Conservation (phyloP, 306 rosid species). For the Trifolium pratense region DNA sequence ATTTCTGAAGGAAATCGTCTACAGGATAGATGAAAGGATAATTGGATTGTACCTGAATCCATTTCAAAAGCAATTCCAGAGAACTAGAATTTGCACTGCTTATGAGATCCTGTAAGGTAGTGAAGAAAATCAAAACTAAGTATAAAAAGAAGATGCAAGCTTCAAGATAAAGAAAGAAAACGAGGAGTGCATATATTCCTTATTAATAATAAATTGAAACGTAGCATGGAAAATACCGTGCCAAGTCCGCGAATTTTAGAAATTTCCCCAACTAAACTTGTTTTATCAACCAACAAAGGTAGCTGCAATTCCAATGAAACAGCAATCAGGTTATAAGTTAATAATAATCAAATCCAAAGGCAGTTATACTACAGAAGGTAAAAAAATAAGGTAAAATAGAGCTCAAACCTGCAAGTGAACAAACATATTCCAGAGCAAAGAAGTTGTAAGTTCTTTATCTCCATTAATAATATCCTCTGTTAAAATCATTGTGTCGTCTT, state of each 20-base stretch:
- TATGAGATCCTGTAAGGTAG: slow-evolving; percentile 55
- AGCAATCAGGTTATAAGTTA: slow-evolving; percentile 26
- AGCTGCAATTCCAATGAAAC: slow-evolving; percentile 61
- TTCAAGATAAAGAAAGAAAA: slow-evolving; percentile 18
- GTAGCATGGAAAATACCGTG: slow-evolving; percentile 50
- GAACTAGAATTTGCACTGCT: slow-evolving; percentile 52
- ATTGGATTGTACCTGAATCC: slow-evolving; percentile 76
- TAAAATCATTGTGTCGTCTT: slow-evolving; percentile 68
- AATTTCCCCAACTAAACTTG: slow-evolving; percentile 70
- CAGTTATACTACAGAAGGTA: background rate
- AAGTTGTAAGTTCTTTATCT: slow-evolving; percentile 81
- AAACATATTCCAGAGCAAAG: slow-evolving; percentile 90
- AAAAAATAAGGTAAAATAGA: slow-evolving; percentile 22
- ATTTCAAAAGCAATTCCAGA: slow-evolving; percentile 75
- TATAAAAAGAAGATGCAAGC: slow-evolving; percentile 10
- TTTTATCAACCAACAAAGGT: slow-evolving; percentile 84
- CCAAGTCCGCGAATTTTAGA: slow-evolving; percentile 67
- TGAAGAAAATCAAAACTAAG: slow-evolving; percentile 27
- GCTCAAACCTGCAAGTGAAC: slow-evolving; percentile 76
- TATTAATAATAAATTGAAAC: slow-evolving; percentile 13
- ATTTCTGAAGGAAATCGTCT: background rate
- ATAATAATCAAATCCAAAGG: slow-evolving; percentile 21
- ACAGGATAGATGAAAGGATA: slow-evolving; percentile 12
- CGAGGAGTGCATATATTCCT: background rate
- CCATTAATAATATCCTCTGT: slow-evolving; percentile 75